Conservation (phyloP, 2,329 filamentous ascomycete genomes). For the Neonectria magnoliae region DNA sequence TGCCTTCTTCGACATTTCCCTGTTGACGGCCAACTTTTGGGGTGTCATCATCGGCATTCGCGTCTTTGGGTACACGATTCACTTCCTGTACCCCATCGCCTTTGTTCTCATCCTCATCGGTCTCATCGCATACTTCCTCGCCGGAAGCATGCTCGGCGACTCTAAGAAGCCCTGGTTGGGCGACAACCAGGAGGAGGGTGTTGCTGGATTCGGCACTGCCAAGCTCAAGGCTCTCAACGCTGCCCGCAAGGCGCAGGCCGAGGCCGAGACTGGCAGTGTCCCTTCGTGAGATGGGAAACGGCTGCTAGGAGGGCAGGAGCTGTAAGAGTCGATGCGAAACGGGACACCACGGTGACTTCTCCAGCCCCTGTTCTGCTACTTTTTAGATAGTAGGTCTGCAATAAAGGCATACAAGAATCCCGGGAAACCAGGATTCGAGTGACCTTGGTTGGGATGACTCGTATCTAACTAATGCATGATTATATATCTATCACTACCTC, state of each 20-base stretch:
- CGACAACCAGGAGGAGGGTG: slow-evolving; percentile 81
- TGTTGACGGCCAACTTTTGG: slow-evolving; percentile 97
- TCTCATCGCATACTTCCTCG: slow-evolving; percentile 86
- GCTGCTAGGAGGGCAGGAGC: not conserved
- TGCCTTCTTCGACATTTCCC: slow-evolving; percentile 95
- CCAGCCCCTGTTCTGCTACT: not conserved
- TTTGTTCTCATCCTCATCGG: slow-evolving; percentile 93
- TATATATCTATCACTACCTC: not conserved
- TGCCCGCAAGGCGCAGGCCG: slow-evolving; percentile 55
- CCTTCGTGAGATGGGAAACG: not conserved
- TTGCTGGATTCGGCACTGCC: slow-evolving; percentile 85
- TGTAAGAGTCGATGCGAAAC: not conserved
- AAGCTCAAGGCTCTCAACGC: slow-evolving; percentile 77
- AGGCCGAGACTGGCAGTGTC: slow-evolving; percentile 42
- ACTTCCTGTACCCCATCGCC: slow-evolving; percentile 94
- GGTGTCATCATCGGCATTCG: slow-evolving; percentile 90
- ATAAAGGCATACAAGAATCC: not conserved
- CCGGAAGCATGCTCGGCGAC: slow-evolving; percentile 84
- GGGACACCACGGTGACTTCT: not conserved
- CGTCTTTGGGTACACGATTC: slow-evolving; percentile 82
- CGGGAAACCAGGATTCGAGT: not conserved
- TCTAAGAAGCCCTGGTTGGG: slow-evolving; percentile 96
- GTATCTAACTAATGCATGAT: not conserved
- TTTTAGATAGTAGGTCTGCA: not conserved
- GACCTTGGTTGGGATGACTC: not conserved